Base-by-base conservation (phyloP, 805 yeast species). In the Lipomyces kockii region DNA sequence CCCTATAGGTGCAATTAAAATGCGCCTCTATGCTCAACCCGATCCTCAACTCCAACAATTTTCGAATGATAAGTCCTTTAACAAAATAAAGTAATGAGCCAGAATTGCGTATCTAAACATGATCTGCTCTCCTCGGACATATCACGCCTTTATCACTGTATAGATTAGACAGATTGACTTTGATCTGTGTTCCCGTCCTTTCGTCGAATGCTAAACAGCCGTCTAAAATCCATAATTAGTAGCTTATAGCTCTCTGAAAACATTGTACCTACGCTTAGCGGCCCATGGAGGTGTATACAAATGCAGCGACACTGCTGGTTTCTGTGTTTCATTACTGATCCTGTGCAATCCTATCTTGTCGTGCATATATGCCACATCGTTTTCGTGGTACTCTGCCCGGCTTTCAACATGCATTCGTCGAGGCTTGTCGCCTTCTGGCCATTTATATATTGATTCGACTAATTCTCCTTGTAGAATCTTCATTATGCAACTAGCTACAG, bases 271-370 rank as follows among this genome's bases (percentile, higher is more conserved):
- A 73, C 83, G 84, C 75, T 84, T 80, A 62, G 87, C 79, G 3
- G 92, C 93, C 76, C 87, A 87, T 8, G 93, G 92, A 6, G 93
- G 92, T 6, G 92, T 88, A 78, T 89, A 89, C 63, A 89, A 81
- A 76, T 89, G 93, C 76, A 89, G 81, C 54, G 90, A 84, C 17
- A 89, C 85, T 12, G 90, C 86, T 27, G 80, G 76, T 51, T 80
- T 81, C 25, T 78, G 74, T 22, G 61, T 61, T 6, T 82, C 83
- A 75, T 89, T 89, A 54, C 81, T 77, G 75, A 89, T 87, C 70
- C 84, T 80, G 78, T 89, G 94, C 65, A 87, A 79, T 0, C 93
- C 94, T 58, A 89, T 82, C 37, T 79, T 76, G 76, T 89, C 93
- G 55, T 85, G 79, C 74, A 89, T 89, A 78, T 89, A 88, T 2